Percentiles rank a stretch among this genome's conserved stretches.
Evolutionary conservation across 805 yeast species (phyloP).

Genomic region (Saturnispora bothae): DNA sequence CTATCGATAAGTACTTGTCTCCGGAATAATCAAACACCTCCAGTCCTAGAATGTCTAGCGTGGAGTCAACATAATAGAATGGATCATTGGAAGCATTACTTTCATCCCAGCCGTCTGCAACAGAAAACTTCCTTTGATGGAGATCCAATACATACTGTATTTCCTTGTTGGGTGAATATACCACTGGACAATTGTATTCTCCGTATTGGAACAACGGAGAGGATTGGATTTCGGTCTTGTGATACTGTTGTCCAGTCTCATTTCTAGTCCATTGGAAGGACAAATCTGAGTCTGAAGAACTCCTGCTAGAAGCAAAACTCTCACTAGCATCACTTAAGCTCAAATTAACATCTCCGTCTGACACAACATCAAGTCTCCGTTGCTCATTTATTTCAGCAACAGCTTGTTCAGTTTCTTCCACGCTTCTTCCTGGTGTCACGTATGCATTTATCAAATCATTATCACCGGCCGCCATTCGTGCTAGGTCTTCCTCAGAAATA

Average conservation of each 20-base stretch:
- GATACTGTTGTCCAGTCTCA: slow-evolving; percentile 6
- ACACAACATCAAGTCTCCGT: background rate
- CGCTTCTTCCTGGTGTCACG: background rate
- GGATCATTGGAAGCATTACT: slow-evolving; percentile 14
- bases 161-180: background rate
- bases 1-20: slow-evolving; percentile 41
- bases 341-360: background rate
- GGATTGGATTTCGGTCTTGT: background rate
- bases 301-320: no score
- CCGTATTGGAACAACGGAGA: slow-evolving; percentile 2
- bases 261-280: slow-evolving; percentile 3
- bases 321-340: background rate
- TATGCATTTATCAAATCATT: background rate
- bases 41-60: slow-evolving; percentile 46
- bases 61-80: slow-evolving; percentile 19
- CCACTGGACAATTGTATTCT: slow-evolving; percentile 4
- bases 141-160: background rate
- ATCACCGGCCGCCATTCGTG: no score
- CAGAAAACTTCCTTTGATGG: background rate
- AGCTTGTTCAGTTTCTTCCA: background rate
- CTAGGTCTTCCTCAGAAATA: no score
- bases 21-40: slow-evolving; percentile 43
- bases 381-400: background rate
- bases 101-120: background rate
- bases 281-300: background rate